Base-by-base conservation (phyloP, 78 protist genomes). In the Mantamonas sphyraenae region DNA sequence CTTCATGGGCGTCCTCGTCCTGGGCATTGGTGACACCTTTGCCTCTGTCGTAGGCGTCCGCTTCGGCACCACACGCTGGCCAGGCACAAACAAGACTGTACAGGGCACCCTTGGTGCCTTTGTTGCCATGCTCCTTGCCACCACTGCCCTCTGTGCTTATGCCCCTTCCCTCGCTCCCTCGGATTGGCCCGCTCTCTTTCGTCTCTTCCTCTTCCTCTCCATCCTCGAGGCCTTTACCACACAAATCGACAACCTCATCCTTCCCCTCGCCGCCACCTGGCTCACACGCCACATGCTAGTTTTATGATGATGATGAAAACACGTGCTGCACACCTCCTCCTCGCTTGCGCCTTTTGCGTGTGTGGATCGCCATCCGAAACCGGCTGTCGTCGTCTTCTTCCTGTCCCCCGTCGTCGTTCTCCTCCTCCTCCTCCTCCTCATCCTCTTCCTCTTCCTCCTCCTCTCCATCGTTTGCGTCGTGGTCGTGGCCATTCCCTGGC, bases 191-290 rank as follows among this genome's bases (percentile, higher is more conserved):
- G 42, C 47, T 33, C 65, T 81, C 8, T 28, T 68, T 17, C 51
- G 60, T 26, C 38, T 68, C 20, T 76, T 75, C 0, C 38, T 33
- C 38, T 1, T 55, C 9, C 30, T 72, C 56, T 30, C 73, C 30
- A 1, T 81, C 40, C 59, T 85, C 14, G 90, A 85, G 30, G 86
- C 90, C 2, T 31, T 71, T 2, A 85, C 90, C 0, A 24, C 30
- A 0, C 90, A 85, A 56, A 76, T 85, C 22, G 90, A 85, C 77
- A 85, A 85, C 72, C 59, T 82, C 63, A 26, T 81, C 31, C 64
- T 85, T 40, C 90, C 90, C 2, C 17, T 85, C 53, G n/a, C n/a
- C n/a, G n/a, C n/a, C n/a, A n/a, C n/a, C n/a, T n/a, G n/a, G n/a
- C n/a, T n/a, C n/a, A n/a, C n/a, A n/a, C n/a, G n/a, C n/a, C n/a